A percentile compares a stretch with the other conserved stretches of the same genome.
These are phyloP conservation scores for Dovyalis caffra DNA, from an alignment of 345 rosid genomes.

Conservation along the genomic window DNA sequence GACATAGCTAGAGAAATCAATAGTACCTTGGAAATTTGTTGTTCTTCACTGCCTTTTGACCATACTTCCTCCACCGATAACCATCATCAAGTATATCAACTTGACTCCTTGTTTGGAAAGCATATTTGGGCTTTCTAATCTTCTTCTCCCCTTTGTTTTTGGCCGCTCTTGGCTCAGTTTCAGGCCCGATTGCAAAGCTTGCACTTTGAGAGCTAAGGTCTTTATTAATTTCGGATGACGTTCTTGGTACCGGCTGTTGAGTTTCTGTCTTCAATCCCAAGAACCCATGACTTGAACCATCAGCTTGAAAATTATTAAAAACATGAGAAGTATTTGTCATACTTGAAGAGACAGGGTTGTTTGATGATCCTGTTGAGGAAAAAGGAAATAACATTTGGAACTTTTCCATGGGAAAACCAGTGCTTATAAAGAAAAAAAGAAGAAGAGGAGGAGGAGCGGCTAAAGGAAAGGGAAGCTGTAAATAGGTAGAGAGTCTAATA, in stretches of 20 bases:
- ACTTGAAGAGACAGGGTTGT: constrained; percentile 12
- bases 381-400: constrained; percentile 49
- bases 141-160: constrained; percentile 44
- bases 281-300: constrained; percentile 26
- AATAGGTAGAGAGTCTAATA: background rate
- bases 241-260: background rate
- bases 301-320: constrained; percentile 15
- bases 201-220: background rate
- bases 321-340: constrained; percentile 11
- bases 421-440: background rate
- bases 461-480: background rate
- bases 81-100: constrained; percentile 74
- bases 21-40: constrained; percentile 34
- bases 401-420: constrained; percentile 40
- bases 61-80: constrained; percentile 75
- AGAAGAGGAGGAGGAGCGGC: background rate
- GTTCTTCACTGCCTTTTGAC: constrained; percentile 68
- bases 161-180: constrained; percentile 4
- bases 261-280: constrained; percentile 27
- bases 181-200: constrained; percentile 1
- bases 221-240: background rate
- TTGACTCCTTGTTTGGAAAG: constrained; percentile 67
- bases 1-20: background rate
- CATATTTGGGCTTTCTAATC: constrained; percentile 45
- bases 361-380: constrained; percentile 20